Percentiles rank a stretch among this genome's conserved stretches.
Evolutionary conservation across 768 basidiomycete genomes (phyloP).

Genomic region (Podaxis sp.): DNA sequence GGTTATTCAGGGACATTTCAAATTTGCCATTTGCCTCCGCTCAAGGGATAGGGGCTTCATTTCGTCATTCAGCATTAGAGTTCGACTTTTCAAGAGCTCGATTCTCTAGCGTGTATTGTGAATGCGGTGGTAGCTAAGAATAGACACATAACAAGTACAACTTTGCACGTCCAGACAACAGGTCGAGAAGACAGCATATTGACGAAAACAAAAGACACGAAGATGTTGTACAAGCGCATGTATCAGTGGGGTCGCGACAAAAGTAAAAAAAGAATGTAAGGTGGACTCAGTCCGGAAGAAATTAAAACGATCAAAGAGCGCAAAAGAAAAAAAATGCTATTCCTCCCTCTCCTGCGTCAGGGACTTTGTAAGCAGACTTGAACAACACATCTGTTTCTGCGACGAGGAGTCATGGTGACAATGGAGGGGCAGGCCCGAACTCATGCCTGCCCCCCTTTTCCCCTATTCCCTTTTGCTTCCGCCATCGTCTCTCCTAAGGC

Average conservation of each 20-base stretch:
- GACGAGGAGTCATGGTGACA: not conserved
- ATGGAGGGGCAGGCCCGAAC: conserved; percentile 3
- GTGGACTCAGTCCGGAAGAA: conserved; percentile 12
- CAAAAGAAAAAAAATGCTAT: conserved; percentile 12
- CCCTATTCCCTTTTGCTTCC: conserved; percentile 63
- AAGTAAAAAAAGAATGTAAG: conserved; percentile 12
- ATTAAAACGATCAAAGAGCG: conserved; percentile 7
- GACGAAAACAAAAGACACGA: not conserved
- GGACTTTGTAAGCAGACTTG: conserved; percentile 1
- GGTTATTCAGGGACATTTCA: not conserved
- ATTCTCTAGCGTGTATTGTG: conserved; percentile 1
- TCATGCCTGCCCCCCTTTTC: conserved; percentile 58
- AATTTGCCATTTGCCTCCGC: not conserved
- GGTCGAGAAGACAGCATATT: not conserved
- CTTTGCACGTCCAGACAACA: conserved; percentile 8
- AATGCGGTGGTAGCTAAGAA: not conserved
- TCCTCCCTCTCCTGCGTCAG: conserved; percentile 13
- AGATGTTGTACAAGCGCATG: conserved; percentile 2
- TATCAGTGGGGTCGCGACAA: not conserved
- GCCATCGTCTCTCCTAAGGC: conserved; percentile 68
- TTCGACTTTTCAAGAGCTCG: not conserved
- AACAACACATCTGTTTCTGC: not conserved
- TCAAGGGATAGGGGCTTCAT: not conserved
- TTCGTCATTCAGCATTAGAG: not conserved
- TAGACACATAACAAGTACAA: not conserved